Percentiles rank a stretch among this genome's conserved stretches.
phyloP scores from a whole-genome alignment of 768 basidiomycete genomes.

The Pleurotus cornucopiae region DNA sequence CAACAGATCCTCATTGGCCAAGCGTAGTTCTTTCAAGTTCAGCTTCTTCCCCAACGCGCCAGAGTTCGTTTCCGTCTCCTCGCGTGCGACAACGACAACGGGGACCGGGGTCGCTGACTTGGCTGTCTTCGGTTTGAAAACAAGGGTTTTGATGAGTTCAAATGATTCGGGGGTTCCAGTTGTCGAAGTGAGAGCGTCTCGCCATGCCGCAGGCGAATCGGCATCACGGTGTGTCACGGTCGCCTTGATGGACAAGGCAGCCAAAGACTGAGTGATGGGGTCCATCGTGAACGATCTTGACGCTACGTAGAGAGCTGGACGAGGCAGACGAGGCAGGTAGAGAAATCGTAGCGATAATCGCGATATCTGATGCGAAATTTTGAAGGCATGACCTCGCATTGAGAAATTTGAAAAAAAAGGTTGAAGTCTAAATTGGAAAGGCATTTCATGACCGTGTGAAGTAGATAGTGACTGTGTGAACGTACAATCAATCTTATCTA shows the following conservation, averaged over 20 bases:
- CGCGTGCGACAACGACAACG: constrained; percentile 81
- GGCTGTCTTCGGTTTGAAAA: constrained; percentile 97
- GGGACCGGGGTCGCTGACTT: constrained; percentile 82
- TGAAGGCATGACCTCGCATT: too few species aligned
- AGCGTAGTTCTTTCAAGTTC: constrained; percentile 80
- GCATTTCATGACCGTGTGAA: too few species aligned
- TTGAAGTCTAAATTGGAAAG: too few species aligned
- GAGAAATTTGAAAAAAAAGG: too few species aligned
- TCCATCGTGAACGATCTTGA: constrained; percentile 29
- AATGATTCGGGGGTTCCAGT: constrained; percentile 52
- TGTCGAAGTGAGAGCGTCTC: constrained; percentile 56
- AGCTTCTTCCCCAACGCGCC: constrained; percentile 74
- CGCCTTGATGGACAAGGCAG: constrained; percentile 50
- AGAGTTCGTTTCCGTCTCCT: constrained; percentile 81
- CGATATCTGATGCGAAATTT: too few species aligned
- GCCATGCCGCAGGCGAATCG: constrained; percentile 74
- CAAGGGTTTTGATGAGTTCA: constrained; percentile 80
- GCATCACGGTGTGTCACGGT: constrained; percentile 56
- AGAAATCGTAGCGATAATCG: too few species aligned
- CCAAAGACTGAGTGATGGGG: constrained; percentile 37
- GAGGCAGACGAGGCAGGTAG: too few species aligned
- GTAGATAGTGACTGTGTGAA: too few species aligned
- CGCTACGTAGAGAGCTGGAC: constrained; percentile 9
- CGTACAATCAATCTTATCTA: too few species aligned
- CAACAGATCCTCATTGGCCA: constrained; percentile 84